These are phyloP conservation scores for Oryza longistaminata DNA, from an alignment of 176 grass and related monocot genomes.

Conservation along the genomic window DNA sequence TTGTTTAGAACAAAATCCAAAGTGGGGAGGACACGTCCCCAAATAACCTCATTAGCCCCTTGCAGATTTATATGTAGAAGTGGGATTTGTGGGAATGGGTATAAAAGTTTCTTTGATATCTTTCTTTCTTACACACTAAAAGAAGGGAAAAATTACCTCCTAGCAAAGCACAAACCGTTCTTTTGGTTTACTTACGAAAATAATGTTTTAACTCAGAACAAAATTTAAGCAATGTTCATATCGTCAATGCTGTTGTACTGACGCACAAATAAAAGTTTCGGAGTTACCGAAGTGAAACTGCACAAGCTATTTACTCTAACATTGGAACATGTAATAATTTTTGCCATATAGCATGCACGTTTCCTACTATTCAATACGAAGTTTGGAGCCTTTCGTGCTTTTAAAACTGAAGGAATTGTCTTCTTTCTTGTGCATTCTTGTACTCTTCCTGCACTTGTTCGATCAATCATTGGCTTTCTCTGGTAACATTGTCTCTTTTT, in stretches of 20 bases:
- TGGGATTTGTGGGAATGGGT: neutral
- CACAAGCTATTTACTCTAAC: no score
- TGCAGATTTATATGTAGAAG: neutral
- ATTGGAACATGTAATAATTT: neutral
- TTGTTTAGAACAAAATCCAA: neutral
- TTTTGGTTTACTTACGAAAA: neutral
- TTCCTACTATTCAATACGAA: neutral
- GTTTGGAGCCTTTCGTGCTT: neutral
- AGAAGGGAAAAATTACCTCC: neutral
- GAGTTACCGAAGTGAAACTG: neutral
- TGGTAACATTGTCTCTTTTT: slow-evolving; percentile 26
- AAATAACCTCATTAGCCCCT: neutral
- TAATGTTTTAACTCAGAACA: neutral
- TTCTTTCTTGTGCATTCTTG: neutral
- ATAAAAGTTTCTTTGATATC: slow-evolving; percentile 8
- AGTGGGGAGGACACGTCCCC: neutral
- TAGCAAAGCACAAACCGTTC: neutral
- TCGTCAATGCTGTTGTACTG: neutral
- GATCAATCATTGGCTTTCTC: neutral
- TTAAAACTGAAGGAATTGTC: neutral
- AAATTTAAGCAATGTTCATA: neutral
- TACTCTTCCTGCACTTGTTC: neutral
- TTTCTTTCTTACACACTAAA: neutral
- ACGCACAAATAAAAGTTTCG: neutral
- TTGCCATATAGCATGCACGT: neutral